Evolutionary conservation across 305 asterid species (phyloP).

Genomic region (Fraxinus sp.): DNA sequence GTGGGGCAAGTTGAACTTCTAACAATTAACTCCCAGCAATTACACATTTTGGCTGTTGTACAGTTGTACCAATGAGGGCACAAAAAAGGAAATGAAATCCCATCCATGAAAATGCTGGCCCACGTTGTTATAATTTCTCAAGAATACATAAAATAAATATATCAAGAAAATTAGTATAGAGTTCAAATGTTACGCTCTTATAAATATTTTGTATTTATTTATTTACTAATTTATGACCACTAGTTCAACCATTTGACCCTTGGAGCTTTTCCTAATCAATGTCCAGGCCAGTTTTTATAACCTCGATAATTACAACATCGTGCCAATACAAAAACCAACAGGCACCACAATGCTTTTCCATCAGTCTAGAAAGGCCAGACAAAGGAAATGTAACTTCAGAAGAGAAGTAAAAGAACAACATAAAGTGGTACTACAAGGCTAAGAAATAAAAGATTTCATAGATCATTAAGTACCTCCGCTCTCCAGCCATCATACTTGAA

Average conservation of each 20-base stretch:
- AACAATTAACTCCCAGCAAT: background rate
- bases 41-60: background rate
- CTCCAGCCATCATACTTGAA: slow-evolving; percentile 93
- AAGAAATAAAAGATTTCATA: background rate
- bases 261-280: background rate
- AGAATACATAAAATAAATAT: background rate
- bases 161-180: background rate
- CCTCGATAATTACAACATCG: slow-evolving; percentile 6
- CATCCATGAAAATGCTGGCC: background rate
- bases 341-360: slow-evolving; percentile 4
- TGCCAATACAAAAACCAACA: slow-evolving; percentile 13
- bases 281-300: background rate
- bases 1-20: background rate
- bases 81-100: background rate
- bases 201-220: background rate
- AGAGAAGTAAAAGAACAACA: slow-evolving; percentile 10
- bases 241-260: background rate
- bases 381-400: background rate
- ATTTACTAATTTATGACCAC: background rate
- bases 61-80: background rate
- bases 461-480: slow-evolving; percentile 61
- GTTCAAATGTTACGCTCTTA: background rate
- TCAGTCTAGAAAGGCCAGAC: slow-evolving; percentile 3
- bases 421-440: background rate
- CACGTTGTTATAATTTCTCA: background rate